Base-by-base conservation (phyloP, 108 stramenopile genomes). In the Pelagomonas calceolata region DNA sequence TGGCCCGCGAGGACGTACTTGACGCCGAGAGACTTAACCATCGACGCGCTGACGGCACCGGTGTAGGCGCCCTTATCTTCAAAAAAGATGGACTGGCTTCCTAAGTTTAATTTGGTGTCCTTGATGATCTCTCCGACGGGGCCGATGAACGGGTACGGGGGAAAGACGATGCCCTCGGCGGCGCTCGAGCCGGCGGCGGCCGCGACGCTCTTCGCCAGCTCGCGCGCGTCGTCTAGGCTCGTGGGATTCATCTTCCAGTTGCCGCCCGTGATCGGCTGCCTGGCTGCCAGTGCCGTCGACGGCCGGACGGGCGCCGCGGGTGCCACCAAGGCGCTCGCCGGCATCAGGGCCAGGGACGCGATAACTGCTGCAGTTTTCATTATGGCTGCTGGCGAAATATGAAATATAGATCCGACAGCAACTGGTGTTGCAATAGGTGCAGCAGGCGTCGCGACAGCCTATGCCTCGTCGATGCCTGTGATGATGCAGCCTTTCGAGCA, bases 21-120 rank as follows among this genome's bases (percentile, higher is more conserved):
- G 21, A 26, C 51, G 26, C 51, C 51, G 21, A 60, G 18, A 17
- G 51, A 60, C 76, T 92, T 85, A 72, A 95, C 72, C 93, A 95
- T 91, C 68, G 73, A 66, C 29, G 93, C 89, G 30, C 90, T 85
- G 74, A 97, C 81, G 69, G 91, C 95, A 60, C 96, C 98, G n/a
- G 98, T 99, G 85, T 85, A 97, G 9, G 98, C 98, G 66, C 98
- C 97, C 67, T 67, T 10, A 21, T 85, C 85, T 75, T 92, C 86
- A 34, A 87, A 85, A 64, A 78, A 87, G 45, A 82, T 80, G 34
- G 88, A 85, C 81, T 90, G 85, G 12, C 91, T 87, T 51, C 90
- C 90, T 36, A 90, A 81, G 39, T 26, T 33, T 32, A 68, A 36
- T 51, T 89, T 74, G 73, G 86, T 87, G 35, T 76, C 84, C 30